Evolutionary conservation across 1,139 yeast genomes (phyloP).

Genomic region (Taphrina wiesneri): DNA sequence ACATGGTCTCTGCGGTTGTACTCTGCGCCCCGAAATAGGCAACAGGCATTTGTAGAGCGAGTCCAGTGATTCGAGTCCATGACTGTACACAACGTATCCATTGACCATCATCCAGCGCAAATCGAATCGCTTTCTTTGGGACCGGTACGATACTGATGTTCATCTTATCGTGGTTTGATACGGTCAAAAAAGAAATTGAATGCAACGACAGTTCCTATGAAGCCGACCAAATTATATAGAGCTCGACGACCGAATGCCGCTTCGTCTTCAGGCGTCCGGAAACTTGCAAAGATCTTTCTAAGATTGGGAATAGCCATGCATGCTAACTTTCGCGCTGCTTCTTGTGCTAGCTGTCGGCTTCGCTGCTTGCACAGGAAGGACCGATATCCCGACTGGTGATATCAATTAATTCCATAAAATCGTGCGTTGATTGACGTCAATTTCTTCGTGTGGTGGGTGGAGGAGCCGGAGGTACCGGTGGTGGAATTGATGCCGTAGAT

Average conservation of each 20-base stretch:
- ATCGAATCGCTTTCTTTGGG: neutral
- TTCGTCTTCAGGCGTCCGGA: constrained; percentile 26
- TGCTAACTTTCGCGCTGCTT: neutral
- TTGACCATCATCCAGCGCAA: constrained; percentile 10
- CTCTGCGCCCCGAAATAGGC: neutral
- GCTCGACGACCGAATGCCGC: constrained; percentile 25
- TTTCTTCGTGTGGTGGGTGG: neutral
- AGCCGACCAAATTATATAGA: constrained; percentile 20
- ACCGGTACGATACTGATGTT: neutral
- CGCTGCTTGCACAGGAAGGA: too few species aligned
- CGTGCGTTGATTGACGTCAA: neutral
- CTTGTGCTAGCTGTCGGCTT: too few species aligned
- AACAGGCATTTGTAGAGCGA: neutral
- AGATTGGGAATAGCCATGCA: constrained; percentile 31
- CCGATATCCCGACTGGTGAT: too few species aligned
- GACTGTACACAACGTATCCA: neutral
- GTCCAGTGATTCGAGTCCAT: constrained; percentile 1
- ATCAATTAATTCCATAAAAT: too few species aligned
- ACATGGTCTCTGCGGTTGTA: neutral
- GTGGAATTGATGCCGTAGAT: too few species aligned
- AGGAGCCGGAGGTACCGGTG: neutral
- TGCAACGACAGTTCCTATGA: constrained; percentile 18
- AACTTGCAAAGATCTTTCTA: constrained; percentile 25
- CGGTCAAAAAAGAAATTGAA: constrained; percentile 6
- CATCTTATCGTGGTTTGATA: constrained; percentile 4